Evolutionary conservation across 371 early-diverging fungal genomes (phyloP), one percentile per base, ranked within the genome.

Genomic region (Capniomyces stellatus): DNA sequence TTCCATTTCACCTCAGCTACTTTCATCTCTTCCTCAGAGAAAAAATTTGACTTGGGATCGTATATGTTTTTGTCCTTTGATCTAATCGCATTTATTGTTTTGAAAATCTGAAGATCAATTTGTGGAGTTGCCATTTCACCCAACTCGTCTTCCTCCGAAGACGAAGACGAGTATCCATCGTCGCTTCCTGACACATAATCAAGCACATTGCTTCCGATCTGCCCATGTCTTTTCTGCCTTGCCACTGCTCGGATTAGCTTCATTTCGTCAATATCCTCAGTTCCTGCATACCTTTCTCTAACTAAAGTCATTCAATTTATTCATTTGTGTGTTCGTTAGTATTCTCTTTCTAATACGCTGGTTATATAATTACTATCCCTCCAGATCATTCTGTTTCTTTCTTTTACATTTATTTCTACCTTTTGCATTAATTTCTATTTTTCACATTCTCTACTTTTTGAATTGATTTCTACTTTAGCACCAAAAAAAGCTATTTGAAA

Each of bases 21-120:
- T 29, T 77, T 73, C 43, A 82, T 64, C 30, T 74, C 73, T 10
- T 78, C 74, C 2, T 81, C 54, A 25, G 72, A 58, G 60, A 88
- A 92, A 60, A 92, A 89, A 41, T 72, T 71, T 10, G 67, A 64
- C 0, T 69, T 66, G 0, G 77, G 62, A 55, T 93, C 81, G 65
- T 96, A 96, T 1, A 96, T 83, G 56, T 75, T 69, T 24, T 82
- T 79, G 60, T 90, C 82, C 52, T 81, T 78, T 18, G 73, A 66
- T 2, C 79, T 75, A 52, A 96, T 82, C 43, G 83, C 75, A 0
- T 80, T 79, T 56, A 94, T 82, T 1, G 95, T 90, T 43, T 79
- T 78, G 74, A 96, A 70, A 54, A 96, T 90, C 62, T 93, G 88
- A 1, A 83, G 81, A 57, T 96, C 95, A 8, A 92, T 63, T 41